Evolutionary conservation across 2,329 filamentous ascomycete genomes (phyloP).

Genomic region (Cladosporium cucumerinum): DNA sequence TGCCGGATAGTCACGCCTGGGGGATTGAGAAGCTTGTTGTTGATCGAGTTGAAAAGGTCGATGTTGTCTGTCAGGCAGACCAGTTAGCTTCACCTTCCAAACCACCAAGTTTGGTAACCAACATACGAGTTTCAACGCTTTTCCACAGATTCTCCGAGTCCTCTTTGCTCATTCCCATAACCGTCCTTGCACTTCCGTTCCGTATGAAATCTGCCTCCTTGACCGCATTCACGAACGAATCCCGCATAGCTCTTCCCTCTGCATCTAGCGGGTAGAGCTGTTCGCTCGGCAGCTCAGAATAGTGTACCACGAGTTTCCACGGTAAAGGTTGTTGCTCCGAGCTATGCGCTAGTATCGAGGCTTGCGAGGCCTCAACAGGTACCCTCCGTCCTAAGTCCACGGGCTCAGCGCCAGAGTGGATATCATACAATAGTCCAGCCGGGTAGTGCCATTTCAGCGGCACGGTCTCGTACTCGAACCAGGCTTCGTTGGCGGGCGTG

Average conservation of each 20-base stretch:
- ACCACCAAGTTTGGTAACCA: background rate
- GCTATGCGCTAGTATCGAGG: background rate
- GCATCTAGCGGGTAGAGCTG: conserved; percentile 57
- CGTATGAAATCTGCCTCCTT: conserved; percentile 83
- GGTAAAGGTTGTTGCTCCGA: conserved; percentile 42
- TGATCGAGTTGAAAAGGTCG: conserved; percentile 67
- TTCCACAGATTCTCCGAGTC: conserved; percentile 82
- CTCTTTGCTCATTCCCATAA: conserved; percentile 83
- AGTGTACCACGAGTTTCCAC: conserved; percentile 63
- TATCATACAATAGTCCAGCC: conserved; percentile 64
- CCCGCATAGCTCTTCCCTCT: conserved; percentile 56
- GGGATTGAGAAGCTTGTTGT: conserved; percentile 71
- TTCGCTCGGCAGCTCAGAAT: conserved; percentile 56
- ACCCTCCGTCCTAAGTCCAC: conserved; percentile 26
- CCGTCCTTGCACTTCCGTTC: conserved; percentile 82
- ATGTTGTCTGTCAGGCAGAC: conserved; percentile 60
- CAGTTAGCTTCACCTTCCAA: background rate
- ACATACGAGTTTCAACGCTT: conserved; percentile 67
- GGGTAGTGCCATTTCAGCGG: conserved; percentile 71
- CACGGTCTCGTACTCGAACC: conserved; percentile 66
- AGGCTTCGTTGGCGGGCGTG: conserved; percentile 52
- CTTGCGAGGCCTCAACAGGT: conserved; percentile 14
- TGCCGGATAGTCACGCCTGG: conserved; percentile 69
- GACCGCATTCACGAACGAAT: conserved; percentile 66
- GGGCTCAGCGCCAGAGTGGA: conserved; percentile 60